Base-by-base conservation (phyloP, 495 filamentous ascomycete species). In the Annulohypoxylon stygium region DNA sequence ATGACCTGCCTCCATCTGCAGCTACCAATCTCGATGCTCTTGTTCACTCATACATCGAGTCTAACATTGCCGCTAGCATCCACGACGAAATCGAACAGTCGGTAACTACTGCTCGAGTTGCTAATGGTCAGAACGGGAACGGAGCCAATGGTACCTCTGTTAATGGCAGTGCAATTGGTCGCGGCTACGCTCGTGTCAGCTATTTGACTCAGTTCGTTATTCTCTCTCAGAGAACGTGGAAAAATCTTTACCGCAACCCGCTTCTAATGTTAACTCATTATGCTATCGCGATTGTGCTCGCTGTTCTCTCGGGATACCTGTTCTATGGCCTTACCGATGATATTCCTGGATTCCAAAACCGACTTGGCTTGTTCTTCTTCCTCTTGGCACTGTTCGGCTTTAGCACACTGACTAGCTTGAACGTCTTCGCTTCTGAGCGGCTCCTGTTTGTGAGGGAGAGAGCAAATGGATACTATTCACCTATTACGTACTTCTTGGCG, bases 211-310 rank as follows among this genome's bases (percentile, higher is more conserved):
- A 99, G 77, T 98, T 98, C 80, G 76, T 88, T 34, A 97, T 99
- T 73, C 85, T 99, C 25, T 97, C 94, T 6, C 87, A 89, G 73
- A 89, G 96, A 33, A 99, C 97, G 0, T 98, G 97, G 97, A 92
- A 91, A 68, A 99, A 99, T 75, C 89, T 99, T 2, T 98, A 99
- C 82, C 90, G 96, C 43, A 98, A 99, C 80, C 96, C 96, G 16
- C 94, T 98, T 90, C 83, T 99, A 51, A 99, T 99, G 96, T 87
- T 99, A 54, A 97, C 97, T 0, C 96, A 99, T 83, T 99, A 99
- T 79, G 95, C 95, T n/a, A 98, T 98, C 73, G 93, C 96, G 20
- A 98, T 99, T 70, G 20, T 98, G 1, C 88, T 99, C 11, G 96
- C 95, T 16, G 95, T 97, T 26, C 90, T 99, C 58, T 94, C 94